phyloP scores from a whole-genome alignment of 164 flowering plant genomes.

The Hamamelis virginiana region DNA sequence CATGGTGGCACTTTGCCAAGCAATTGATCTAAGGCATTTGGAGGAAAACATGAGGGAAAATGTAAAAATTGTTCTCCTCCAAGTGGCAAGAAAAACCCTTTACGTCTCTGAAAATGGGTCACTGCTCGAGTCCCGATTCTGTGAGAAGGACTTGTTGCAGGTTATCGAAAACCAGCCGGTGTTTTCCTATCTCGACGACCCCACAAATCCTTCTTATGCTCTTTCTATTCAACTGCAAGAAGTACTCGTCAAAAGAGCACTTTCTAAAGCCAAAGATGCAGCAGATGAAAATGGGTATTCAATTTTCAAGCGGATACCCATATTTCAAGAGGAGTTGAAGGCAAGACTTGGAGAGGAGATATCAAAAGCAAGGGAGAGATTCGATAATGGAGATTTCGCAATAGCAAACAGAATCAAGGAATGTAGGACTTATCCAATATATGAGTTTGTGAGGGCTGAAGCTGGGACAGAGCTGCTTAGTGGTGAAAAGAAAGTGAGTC shows the following conservation, averaged over 20 bases:
- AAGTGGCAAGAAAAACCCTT: conserved; percentile 40
- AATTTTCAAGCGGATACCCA: conserved; percentile 42
- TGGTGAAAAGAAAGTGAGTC: conserved; percentile 45
- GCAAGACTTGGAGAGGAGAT: conserved; percentile 28
- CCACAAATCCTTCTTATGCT: conserved; percentile 36
- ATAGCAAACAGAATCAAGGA: conserved; percentile 39
- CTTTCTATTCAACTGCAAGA: conserved; percentile 37
- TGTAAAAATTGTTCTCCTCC: conserved; percentile 35
- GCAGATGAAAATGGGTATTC: conserved; percentile 18
- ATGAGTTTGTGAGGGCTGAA: conserved; percentile 38
- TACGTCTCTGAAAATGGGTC: conserved; percentile 33
- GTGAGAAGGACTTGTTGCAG: conserved; percentile 45
- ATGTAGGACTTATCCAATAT: conserved; percentile 49
- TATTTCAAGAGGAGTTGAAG: conserved; percentile 39
- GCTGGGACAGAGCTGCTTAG: conserved; percentile 43
- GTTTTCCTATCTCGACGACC: conserved; percentile 50
- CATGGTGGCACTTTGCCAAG: conserved; percentile 60
- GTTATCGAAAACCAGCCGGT: conserved; percentile 43
- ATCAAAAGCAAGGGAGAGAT: conserved; percentile 34
- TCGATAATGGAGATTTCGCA: conserved; percentile 34
- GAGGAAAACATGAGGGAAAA: conserved; percentile 50
- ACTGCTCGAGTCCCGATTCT: conserved; percentile 44
- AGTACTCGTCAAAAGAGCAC: conserved; percentile 39
- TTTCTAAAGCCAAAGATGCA: conserved; percentile 9
- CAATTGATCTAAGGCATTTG: conserved; percentile 46